Evolutionary conservation across 805 yeast species (phyloP), one percentile per base, ranked within the genome.

Genomic region (Metschnikowia colocasiae): DNA sequence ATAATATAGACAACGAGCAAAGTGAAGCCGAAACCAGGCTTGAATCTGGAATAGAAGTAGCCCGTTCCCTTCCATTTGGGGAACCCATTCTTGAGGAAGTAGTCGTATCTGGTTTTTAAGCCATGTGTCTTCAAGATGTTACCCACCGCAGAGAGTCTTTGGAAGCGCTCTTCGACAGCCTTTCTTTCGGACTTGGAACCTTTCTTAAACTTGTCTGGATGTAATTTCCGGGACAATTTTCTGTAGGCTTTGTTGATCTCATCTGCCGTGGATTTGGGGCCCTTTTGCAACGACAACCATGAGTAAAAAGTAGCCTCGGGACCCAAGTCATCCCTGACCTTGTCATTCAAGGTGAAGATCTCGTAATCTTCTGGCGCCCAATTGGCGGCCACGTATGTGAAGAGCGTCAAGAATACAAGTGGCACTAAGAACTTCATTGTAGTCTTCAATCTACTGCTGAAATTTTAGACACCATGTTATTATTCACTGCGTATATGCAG

Each of bases 21-120:
- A 0, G 86, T 79, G 41, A 81, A 61, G 9, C 75, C 55, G 27
- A 78, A 61, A 33, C 85, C 84, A 19, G 90, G 97, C 59, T 84
- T 78, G 75, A 74, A 89, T 64, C 83, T 76, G 59, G 79, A 62
- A 62, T 85, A 80, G 52, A 73, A 73, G 71, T 85, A 80, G 45
- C 80, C 87, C 18, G 81, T 75, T 13, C 82, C 87, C 48, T 82
- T 81, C 78, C 86, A 88, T 51, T 76, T 74, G 6, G 99, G 98
- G 67, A 94, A 92, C 6, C 98, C 97, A 55, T 80, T 78, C 36
- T 79, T 73, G 45, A 87, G 71, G 66, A 87, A 94, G 64, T 81
- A 90, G 64, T 94, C 98, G 64, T 94, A 94, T 6, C 89, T 75
- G 52, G 83, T 79, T 48, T 74, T 74, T 46, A 80, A 78, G 20